These are phyloP conservation scores for Larix kaempferi DNA, from an alignment of 75 land plant genomes.

Conservation along the genomic window DNA sequence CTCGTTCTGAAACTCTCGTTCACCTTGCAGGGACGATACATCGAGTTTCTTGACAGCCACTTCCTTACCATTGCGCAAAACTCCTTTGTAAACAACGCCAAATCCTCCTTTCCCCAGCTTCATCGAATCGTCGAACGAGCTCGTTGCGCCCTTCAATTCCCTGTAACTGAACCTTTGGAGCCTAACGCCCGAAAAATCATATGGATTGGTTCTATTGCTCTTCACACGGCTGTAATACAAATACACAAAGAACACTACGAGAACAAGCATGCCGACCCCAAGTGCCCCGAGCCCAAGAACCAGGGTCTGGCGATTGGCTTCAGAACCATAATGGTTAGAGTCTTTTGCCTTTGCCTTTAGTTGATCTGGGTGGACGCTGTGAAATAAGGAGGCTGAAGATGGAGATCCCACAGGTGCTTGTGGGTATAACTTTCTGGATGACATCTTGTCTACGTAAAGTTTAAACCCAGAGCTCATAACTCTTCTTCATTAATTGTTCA, in stretches of 20 bases:
- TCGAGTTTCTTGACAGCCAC: slow-evolving; percentile 71
- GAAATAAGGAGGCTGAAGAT: background rate
- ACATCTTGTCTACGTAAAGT: too few species aligned
- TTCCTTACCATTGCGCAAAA: slow-evolving; percentile 53
- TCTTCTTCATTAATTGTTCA: too few species aligned
- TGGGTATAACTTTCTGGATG: too few species aligned
- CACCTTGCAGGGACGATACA: slow-evolving; percentile 33
- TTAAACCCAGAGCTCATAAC: too few species aligned
- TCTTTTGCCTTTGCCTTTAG: too few species aligned
- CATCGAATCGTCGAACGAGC: slow-evolving; percentile 33
- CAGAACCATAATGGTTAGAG: background rate
- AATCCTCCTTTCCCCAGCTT: slow-evolving; percentile 72
- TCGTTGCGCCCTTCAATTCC: slow-evolving; percentile 39
- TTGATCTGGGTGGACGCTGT: too few species aligned
- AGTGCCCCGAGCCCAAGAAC: slow-evolving; percentile 19
- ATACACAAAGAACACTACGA: background rate
- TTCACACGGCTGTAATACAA: slow-evolving; percentile 18
- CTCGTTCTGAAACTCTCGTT: slow-evolving; percentile 73
- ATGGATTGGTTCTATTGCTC: slow-evolving; percentile 24
- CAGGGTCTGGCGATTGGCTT: slow-evolving; percentile 2
- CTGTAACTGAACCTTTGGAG: slow-evolving; percentile 35
- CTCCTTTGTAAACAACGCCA: slow-evolving; percentile 65
- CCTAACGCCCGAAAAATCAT: background rate
- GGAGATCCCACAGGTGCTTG: too few species aligned
- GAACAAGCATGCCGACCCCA: slow-evolving; percentile 10